These are phyloP conservation scores for Polytrichum formosum DNA, from an alignment of 225 moss, liverwort and hornwort species.

Conservation along the genomic window DNA sequence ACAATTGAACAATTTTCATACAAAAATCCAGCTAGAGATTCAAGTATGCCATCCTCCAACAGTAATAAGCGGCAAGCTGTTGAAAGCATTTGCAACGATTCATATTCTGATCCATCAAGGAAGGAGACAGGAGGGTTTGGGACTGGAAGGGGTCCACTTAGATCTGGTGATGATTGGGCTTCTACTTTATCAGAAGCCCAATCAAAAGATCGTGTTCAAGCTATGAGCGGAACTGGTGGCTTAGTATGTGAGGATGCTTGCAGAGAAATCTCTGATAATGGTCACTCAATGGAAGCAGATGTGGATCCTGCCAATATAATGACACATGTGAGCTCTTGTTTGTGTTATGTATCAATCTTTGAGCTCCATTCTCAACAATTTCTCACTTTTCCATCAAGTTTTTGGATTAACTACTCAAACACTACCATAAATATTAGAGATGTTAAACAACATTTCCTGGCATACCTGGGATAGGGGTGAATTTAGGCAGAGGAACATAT, in stretches of 20 bases:
- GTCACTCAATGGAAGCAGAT: conserved; percentile 17
- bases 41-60: conserved; percentile 23
- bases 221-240: conserved; percentile 28
- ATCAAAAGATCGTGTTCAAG: conserved; percentile 27
- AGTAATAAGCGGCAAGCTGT: conserved; percentile 60
- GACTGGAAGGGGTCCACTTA: conserved; percentile 41
- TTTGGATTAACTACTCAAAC: no score
- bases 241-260: conserved; percentile 14
- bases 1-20: conserved; percentile 24
- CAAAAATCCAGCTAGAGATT: conserved; percentile 40
- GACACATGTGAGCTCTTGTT: conserved; percentile 34
- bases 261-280: conserved; percentile 32
- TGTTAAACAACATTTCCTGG: no score
- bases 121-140: conserved; percentile 41
- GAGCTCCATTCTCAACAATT: no score
- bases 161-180: conserved; percentile 51
- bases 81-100: conserved; percentile 37
- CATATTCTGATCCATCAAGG: conserved; percentile 17
- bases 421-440: no score
- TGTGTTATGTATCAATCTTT: no score
- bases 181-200: conserved; percentile 48
- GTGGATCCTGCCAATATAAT: conserved; percentile 17
- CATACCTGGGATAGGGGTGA: no score
- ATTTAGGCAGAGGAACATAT: no score
- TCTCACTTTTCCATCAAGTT: no score